phyloP scores from a whole-genome alignment of 2,329 filamentous ascomycete species.

The Cladophialophora immunda region DNA sequence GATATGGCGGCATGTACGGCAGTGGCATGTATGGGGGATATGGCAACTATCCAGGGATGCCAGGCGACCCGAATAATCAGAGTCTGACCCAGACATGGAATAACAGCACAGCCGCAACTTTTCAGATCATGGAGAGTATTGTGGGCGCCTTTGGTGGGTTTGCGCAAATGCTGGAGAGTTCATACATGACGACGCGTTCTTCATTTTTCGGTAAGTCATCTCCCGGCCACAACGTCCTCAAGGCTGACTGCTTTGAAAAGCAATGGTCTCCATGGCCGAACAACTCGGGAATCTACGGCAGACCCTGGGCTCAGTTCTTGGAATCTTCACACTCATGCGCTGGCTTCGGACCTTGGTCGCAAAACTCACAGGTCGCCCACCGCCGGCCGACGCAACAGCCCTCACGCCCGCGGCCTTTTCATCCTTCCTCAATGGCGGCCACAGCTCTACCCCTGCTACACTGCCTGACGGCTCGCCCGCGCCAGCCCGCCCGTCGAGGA shows the following conservation, averaged over 20 bases:
- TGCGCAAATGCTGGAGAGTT: conserved; percentile 98
- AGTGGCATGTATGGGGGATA: conserved; percentile 59
- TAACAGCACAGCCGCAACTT: conserved; percentile 94
- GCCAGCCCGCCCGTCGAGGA: conserved; percentile 81
- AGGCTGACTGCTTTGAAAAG: conserved; percentile 56
- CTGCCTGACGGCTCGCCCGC: conserved; percentile 72
- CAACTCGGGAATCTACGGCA: conserved; percentile 94
- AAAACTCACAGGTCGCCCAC: conserved; percentile 89
- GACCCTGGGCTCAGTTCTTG: conserved; percentile 89
- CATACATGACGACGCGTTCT: conserved; percentile 99
- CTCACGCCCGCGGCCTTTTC: conserved; percentile 93
- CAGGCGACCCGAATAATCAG: conserved; percentile 65
- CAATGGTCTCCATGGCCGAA: conserved; percentile 97
- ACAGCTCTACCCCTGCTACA: conserved; percentile 48
- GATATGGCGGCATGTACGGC: conserved; percentile 56
- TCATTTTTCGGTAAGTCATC: conserved; percentile 87
- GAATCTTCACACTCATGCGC: conserved; percentile 93
- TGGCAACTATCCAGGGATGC: conserved; percentile 58
- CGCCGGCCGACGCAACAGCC: conserved; percentile 83
- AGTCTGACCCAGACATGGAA: conserved; percentile 95
- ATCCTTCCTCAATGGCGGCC: conserved; percentile 77
- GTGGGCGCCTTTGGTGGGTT: conserved; percentile 97
- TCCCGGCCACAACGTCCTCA: conserved; percentile 18
- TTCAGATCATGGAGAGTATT: conserved; percentile 97
- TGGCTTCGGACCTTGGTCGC: conserved; percentile 93